A percentile compares a stretch with the other conserved stretches of the same genome.
phyloP scores from a whole-genome alignment of 2,329 filamentous ascomycete genomes.

The Ceratocystis diversiconidia region DNA sequence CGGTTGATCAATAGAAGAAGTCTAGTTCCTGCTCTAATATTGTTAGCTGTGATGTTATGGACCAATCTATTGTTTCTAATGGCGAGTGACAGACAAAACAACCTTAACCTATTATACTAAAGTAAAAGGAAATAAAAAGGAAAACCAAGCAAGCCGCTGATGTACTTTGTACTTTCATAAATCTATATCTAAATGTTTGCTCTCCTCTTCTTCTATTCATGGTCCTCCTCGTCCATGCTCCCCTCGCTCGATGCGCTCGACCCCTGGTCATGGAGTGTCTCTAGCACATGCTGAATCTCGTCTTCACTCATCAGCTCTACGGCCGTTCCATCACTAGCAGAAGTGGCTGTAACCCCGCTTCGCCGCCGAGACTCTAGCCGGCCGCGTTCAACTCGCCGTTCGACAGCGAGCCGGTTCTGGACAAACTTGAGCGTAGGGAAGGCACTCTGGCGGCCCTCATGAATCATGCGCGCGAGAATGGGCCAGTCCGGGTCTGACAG shows the following conservation, averaged over 20 bases:
- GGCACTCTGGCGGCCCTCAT: conserved; percentile 73
- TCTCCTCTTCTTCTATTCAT: neutral
- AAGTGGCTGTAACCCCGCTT: too few species aligned
- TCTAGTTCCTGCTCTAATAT: neutral
- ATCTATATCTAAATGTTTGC: neutral
- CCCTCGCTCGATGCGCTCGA: conserved; percentile 3
- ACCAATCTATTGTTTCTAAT: neutral
- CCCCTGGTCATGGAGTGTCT: conserved; percentile 21
- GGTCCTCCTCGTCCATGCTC: conserved; percentile 11
- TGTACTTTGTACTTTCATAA: neutral
- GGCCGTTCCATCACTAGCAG: conserved; percentile 26
- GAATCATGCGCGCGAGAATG: conserved; percentile 74
- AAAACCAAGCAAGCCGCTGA: neutral
- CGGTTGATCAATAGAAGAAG: neutral
- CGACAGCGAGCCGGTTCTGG: conserved; percentile 70
- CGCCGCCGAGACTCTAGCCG: conserved; percentile 36
- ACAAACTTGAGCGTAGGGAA: conserved; percentile 91
- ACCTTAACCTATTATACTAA: neutral
- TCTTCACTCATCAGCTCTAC: conserved; percentile 50
- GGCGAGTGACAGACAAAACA: neutral
- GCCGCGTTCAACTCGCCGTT: conserved; percentile 51
- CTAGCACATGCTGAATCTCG: conserved; percentile 38
- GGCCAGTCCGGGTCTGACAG: conserved; percentile 66
- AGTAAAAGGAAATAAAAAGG: neutral
- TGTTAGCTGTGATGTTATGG: too few species aligned